Conservation (phyloP, 768 basidiomycete genomes). For the Polyporus arcularius region DNA sequence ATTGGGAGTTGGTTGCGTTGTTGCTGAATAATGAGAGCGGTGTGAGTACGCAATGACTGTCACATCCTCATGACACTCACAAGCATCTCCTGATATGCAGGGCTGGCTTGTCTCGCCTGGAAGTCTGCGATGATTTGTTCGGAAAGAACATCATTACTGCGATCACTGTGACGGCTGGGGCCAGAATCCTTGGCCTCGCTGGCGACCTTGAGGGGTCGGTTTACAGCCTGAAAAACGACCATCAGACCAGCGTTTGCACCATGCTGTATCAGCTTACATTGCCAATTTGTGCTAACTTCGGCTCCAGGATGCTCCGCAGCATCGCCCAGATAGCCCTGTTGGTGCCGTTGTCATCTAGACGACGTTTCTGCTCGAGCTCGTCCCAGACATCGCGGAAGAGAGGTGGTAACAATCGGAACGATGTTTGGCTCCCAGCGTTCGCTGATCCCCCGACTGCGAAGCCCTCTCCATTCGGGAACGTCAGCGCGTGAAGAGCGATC, state of each 20-base stretch:
- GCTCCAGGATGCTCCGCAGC: slow-evolving; percentile 60
- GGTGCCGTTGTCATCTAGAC: slow-evolving; percentile 54
- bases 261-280: slow-evolving; percentile 40
- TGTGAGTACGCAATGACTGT: background rate
- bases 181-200: slow-evolving; percentile 19
- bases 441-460: slow-evolving; percentile 56
- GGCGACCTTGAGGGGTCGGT: slow-evolving; percentile 4
- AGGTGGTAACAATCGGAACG: slow-evolving; percentile 78
- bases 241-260: too few species aligned
- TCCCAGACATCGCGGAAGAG: slow-evolving; percentile 91
- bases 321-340: slow-evolving; percentile 76
- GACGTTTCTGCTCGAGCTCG: slow-evolving; percentile 72
- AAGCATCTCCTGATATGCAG: slow-evolving; percentile 86
- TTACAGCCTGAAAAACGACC: background rate
- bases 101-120: slow-evolving; percentile 56
- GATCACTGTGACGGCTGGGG: background rate
- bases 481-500: slow-evolving; percentile 78
- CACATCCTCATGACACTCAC: slow-evolving; percentile 45
- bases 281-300: slow-evolving; percentile 48
- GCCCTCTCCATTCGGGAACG: slow-evolving; percentile 61
- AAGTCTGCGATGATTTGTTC: slow-evolving; percentile 63
- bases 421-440: slow-evolving; percentile 54
- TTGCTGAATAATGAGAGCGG: slow-evolving; percentile 38
- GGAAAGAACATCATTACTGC: slow-evolving; percentile 27
- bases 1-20: slow-evolving; percentile 86